A percentile compares a stretch with the other conserved stretches of the same genome.
Conservation (phyloP, 108 stramenopile genomes). For the Fistulifera pelliculosa region DNA sequence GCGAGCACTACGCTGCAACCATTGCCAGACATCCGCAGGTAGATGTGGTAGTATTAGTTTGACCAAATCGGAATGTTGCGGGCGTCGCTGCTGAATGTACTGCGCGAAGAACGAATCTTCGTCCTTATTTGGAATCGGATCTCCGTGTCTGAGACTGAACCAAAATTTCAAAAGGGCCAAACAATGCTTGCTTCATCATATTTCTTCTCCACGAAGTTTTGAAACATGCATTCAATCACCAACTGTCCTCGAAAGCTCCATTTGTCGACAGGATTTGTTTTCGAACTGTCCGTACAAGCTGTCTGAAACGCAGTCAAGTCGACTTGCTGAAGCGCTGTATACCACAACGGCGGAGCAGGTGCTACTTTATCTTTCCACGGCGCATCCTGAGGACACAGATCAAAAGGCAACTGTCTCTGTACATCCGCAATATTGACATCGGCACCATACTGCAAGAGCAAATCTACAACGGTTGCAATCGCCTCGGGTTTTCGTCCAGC, state of each 20-base stretch:
- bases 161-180: too few relatives aligned
- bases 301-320: conserved; percentile 7
- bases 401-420: conserved; percentile 26
- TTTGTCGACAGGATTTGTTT: neutral
- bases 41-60: neutral
- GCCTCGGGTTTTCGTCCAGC: conserved; percentile 39
- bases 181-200: too few relatives aligned
- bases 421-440: conserved; percentile 31
- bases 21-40: neutral
- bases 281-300: neutral
- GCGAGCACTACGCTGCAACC: conserved; percentile 34
- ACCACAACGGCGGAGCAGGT: conserved; percentile 2
- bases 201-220: neutral
- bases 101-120: neutral
- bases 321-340: conserved; percentile 3
- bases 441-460: conserved; percentile 38
- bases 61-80: neutral
- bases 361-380: conserved; percentile 9
- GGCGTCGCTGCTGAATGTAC: neutral
- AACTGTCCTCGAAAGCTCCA: neutral
- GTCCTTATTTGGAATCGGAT: neutral
- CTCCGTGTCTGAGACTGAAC: neutral
- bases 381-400: conserved; percentile 20
- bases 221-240: neutral
- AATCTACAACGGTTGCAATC: conserved; percentile 20